Evolutionary conservation across 2,329 filamentous ascomycete species (phyloP), one percentile per base, ranked within the genome.

Genomic region (Fusarium albidum): DNA sequence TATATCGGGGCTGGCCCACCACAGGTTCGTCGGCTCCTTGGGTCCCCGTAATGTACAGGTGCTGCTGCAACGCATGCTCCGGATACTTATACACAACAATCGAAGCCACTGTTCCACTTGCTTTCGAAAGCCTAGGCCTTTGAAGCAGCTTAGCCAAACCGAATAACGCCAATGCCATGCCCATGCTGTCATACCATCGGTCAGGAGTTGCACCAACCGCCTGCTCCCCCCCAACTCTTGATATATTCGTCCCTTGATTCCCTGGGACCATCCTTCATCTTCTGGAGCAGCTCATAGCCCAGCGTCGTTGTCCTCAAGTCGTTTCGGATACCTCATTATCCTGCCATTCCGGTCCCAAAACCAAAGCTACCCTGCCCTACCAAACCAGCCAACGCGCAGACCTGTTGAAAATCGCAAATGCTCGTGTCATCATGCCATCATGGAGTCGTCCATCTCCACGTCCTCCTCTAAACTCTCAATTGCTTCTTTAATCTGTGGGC

Each of bases 401-500:
- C 49, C 52, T 42, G 53, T 61, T 62, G 63, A 65, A 61, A 60
- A 55, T 52, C 43, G 52, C 55, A 61, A 21, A 60, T 59, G 46
- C 53, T 66, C 64, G 55, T 71, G 67, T 63, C 56, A 60, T 82
- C 74, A 84, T 75, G 75, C 76, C 74, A 84, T 84, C 79, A 86
- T 85, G 55, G 82, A 85, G 70, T 87, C 84, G 57, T 87, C 83
- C 73, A 90, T 86, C 50, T 87, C 83, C 52, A 90, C 86, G 55
- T 91, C 88, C 50, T 92, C 88, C 67, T 96, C 92, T 52, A 98
- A 83, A 65, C 88, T 89, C 77, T 98, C 94, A 77, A 99, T 97
- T 14, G 92, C 92, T 71, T 96, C 92, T 75, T 98, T 99, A 75
- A 99, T 97, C 73, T 92, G 89, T 59, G 91, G 89, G 61, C 91